phyloP scores from a whole-genome alignment of 73 alveolate genomes.

The Blepharisma stoltei region DNA sequence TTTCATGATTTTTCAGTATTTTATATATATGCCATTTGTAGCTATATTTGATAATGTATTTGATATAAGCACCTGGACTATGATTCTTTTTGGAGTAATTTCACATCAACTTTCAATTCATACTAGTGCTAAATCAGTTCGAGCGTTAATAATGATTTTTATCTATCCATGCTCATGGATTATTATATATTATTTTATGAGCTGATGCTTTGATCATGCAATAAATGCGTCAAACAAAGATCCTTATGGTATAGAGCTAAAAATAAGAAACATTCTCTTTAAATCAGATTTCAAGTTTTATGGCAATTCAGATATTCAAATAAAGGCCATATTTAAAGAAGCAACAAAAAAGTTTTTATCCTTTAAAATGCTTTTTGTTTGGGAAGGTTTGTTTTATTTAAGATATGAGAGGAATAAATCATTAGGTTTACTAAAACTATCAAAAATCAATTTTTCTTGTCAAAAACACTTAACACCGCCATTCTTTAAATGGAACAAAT shows the following conservation, averaged over 20 bases:
- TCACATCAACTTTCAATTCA: too few species aligned
- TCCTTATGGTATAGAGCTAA: constrained; percentile 16
- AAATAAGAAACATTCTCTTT: not conserved
- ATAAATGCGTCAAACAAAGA: not conserved
- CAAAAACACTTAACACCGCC: not conserved
- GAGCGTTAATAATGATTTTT: too few species aligned
- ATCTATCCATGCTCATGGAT: too few species aligned
- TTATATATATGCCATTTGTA: too few species aligned
- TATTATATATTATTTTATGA: too few species aligned
- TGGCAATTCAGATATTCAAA: not conserved
- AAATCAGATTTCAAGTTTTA: not conserved
- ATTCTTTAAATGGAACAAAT: too few species aligned
- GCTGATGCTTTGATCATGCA: too few species aligned
- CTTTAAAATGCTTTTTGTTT: not conserved
- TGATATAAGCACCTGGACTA: too few species aligned
- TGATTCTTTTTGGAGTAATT: too few species aligned
- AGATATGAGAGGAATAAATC: not conserved
- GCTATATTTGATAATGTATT: too few species aligned
- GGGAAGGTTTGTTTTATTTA: constrained; percentile 1
- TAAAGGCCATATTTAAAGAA: not conserved
- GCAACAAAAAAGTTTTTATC: not conserved
- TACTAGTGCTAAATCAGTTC: too few species aligned
- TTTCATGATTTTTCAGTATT: too few species aligned
- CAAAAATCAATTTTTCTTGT: not conserved
- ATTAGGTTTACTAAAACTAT: not conserved